Evolutionary conservation across 768 basidiomycete species (phyloP), one percentile per base, ranked within the genome.

Genomic region (Mrakia blollopis): DNA sequence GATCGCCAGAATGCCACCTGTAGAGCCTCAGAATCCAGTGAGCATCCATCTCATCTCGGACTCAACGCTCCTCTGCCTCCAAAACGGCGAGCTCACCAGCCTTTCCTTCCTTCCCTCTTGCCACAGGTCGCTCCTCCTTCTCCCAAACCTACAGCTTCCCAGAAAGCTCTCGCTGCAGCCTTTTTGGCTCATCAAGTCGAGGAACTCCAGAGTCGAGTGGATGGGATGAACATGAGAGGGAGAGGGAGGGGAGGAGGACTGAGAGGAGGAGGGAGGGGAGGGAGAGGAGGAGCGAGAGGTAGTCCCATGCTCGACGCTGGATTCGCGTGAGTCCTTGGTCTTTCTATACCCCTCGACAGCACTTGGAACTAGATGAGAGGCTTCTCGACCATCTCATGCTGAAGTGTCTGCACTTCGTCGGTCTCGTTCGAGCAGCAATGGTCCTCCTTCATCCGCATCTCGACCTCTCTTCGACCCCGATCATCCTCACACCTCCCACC

Each of bases 171-270:
- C 54, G 92, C 92, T 28, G 92, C 92, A 37, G 92, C 92, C 2
- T 93, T 93, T 82, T 87, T 94, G 76, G 91, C 87, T 79, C 92
- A 94, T 80, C 92, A 94, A 80, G 92, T 94, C 60, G 91, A 93
- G 80, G 91, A 93, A 81, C 89, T 94, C 72, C 92, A 94, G 85
- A 91, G 91, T 83, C 86, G 89, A 0, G 90, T 92, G 25, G 85
- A 72, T 30, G 71, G 52, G 39, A 78, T 68, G 70, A 69, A 57
- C 86, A 9, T 85, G 35, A 23, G 41, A 3, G 60, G 79, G 32
- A 76, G 79, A 35, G 77, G 74, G 30, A 50, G 79, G 44, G 73
- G 80, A 54, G 72, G 77, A 16, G 44, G 73, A 25, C 54, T 73
- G 10, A 75, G 78, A 52, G 52, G 54, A 52, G 69, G 80, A 80